These are phyloP conservation scores for Wickerhamiella dianesei DNA, from an alignment of 805 yeast species.

Conservation along the genomic window DNA sequence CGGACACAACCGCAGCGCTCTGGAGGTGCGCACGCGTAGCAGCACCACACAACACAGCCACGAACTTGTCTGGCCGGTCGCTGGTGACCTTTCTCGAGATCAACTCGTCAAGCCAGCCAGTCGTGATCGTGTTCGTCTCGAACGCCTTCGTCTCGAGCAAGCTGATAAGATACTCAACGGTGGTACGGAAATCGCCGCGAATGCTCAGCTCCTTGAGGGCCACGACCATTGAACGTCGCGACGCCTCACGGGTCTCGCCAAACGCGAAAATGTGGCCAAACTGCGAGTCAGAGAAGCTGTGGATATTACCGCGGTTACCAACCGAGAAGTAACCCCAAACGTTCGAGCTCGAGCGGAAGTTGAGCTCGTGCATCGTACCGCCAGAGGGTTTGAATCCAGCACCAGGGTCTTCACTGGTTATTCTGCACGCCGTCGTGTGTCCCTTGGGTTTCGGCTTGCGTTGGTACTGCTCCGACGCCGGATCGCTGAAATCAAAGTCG, in stretches of 20 bases:
- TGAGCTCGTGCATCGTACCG: conserved; percentile 90
- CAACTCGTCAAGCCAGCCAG: conserved; percentile 98
- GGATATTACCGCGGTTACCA: conserved; percentile 91
- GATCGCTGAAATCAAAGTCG: conserved; percentile 75
- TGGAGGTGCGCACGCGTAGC: conserved; percentile 85
- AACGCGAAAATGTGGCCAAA: conserved; percentile 98
- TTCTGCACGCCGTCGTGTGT: conserved; percentile 97
- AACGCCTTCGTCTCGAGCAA: conserved; percentile 92
- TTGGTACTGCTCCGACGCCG: conserved; percentile 61
- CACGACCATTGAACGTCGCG: conserved; percentile 97
- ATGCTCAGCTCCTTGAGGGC: conserved; percentile 92
- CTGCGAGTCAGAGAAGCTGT: conserved; percentile 95
- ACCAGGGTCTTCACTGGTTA: conserved; percentile 97
- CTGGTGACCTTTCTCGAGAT: conserved; percentile 89
- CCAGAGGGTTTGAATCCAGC: conserved; percentile 99
- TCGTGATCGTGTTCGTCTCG: conserved; percentile 90
- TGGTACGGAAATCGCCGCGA: conserved; percentile 97
- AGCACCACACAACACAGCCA: conserved; percentile 96
- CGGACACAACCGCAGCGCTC: conserved; percentile 53
- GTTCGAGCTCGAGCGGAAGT: conserved; percentile 91
- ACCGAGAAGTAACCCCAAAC: conserved; percentile 99
- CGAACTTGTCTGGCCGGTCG: conserved; percentile 83
- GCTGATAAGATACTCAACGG: conserved; percentile 92
- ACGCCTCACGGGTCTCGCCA: conserved; percentile 96
- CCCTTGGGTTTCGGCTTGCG: conserved; percentile 94